Evolutionary conservation across 345 rosid species (phyloP), one percentile per base, ranked within the genome.

Genomic region (Angophora floribunda): DNA sequence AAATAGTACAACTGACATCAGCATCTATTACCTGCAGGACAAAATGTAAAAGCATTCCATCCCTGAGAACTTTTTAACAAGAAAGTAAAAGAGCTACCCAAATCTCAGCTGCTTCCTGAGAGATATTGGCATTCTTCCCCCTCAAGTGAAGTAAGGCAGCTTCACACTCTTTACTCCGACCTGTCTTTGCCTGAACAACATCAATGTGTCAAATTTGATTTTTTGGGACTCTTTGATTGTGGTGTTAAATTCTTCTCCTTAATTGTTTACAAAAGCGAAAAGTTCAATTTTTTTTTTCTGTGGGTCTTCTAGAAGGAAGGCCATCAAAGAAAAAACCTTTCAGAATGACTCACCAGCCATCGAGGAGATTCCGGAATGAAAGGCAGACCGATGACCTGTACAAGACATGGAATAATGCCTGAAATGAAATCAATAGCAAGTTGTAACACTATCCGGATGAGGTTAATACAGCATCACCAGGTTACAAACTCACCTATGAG

Each of bases 311-410:
- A 75, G 28, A 75, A 75, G 14, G 84, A 75, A 41, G 84, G 49
- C 44, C 49, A 75, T 36, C 24, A 13, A 75, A 75, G 84, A 75
- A 26, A 75, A 51, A 36, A 88, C 36, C 28, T 9, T 51, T 14
- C 9, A 22, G 61, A 32, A 75, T 4, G 19, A 15, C 91, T 90
- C 87, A 94, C 95, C 94, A 95, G 86, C 95, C 96, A 94, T 88
- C 96, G 91, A n/a, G 95, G 95, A 85, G 96, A 95, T 87, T 91
- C 95, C 6, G 95, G 92, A 86, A 93, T 92, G 90, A 93, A 90
- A 88, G 87, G 51, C 44, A 94, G 88, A 50, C 95, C 90, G 1
- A 91, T 51, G 21, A 93, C 88, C 88, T 92, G 94, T 36, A 91
- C 28, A 41, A 91, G 63, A 86, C 94, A 93, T 13, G 95, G 96